Conservation (phyloP, 345 rosid species). For the Eucalyptus grandis region DNA sequence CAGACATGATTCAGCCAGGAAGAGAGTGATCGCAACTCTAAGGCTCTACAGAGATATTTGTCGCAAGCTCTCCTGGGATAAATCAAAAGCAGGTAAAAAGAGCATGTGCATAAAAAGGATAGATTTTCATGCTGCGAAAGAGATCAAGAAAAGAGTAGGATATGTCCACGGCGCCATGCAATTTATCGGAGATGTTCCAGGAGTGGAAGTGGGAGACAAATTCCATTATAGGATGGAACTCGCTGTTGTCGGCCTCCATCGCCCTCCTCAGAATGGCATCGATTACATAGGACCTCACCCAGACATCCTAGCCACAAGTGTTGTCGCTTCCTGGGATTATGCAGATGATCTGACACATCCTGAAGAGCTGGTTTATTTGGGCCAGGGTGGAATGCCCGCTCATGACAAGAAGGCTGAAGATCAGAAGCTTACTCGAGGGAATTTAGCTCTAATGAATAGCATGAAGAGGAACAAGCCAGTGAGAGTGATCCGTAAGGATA, state of each 20-base stretch:
- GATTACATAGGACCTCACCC: not conserved
- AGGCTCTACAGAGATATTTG: not conserved
- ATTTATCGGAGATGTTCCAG: not conserved
- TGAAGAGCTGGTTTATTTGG: not conserved
- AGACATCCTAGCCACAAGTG: not conserved
- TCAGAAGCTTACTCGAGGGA: conserved; percentile 5
- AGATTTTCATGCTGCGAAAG: not conserved
- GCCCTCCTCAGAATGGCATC: not conserved
- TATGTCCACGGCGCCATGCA: not conserved
- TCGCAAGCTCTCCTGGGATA: not conserved
- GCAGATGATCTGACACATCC: not conserved
- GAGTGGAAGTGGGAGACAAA: conserved; percentile 3
- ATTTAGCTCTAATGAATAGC: conserved; percentile 2
- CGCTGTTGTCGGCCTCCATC: not conserved
- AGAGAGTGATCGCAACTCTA: not conserved
- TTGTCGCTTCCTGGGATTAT: conserved; percentile 1
- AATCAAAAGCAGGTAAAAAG: not conserved
- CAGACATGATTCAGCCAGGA: not conserved
- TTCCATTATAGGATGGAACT: conserved; percentile 1
- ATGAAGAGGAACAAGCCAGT: not conserved
- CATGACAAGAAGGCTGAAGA: not conserved
- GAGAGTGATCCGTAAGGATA: not conserved
- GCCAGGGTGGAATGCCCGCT: not conserved
- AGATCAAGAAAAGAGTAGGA: not conserved
- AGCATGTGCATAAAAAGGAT: not conserved